Conservation (phyloP, 148 eudicot genomes). For the Tetragonia tetragonoides region DNA sequence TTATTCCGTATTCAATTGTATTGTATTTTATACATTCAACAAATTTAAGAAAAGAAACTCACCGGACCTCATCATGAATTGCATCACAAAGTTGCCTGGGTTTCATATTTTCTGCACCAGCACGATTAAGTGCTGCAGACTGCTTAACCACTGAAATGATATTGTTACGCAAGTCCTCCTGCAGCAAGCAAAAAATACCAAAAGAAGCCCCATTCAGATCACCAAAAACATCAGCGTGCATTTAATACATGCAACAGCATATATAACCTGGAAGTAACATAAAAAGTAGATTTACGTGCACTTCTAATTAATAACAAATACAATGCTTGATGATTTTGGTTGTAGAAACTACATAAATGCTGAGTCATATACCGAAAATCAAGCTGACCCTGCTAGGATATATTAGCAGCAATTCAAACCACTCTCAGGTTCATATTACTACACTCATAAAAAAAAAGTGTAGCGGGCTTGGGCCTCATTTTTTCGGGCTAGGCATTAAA, state of each 20-base stretch:
- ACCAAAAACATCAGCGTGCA: not conserved
- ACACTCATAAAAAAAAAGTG: no score
- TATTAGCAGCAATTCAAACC: no score
- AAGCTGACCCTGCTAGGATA: no score
- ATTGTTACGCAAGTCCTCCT: slow-evolving; percentile 73
- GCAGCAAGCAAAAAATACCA: slow-evolving; percentile 22
- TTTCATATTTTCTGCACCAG: slow-evolving; percentile 73
- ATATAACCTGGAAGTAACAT: not conserved
- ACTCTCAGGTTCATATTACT: no score
- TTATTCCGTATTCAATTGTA: not conserved
- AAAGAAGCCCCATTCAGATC: not conserved
- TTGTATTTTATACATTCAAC: not conserved
- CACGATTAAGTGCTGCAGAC: slow-evolving; percentile 62
- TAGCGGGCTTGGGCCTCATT: no score
- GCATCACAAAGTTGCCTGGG: slow-evolving; percentile 82
- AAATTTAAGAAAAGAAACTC: slow-evolving; percentile 22
- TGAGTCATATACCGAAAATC: no score
- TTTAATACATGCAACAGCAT: not conserved
- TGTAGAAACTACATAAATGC: not conserved
- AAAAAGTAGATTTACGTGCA: not conserved
- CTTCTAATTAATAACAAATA: not conserved
- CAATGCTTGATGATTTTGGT: not conserved
- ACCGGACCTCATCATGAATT: slow-evolving; percentile 85
- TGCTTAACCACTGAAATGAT: slow-evolving; percentile 65
- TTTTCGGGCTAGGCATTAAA: no score